Conservation (phyloP, 176 grass and related monocot species). For the Thinopyrum elongatum region DNA sequence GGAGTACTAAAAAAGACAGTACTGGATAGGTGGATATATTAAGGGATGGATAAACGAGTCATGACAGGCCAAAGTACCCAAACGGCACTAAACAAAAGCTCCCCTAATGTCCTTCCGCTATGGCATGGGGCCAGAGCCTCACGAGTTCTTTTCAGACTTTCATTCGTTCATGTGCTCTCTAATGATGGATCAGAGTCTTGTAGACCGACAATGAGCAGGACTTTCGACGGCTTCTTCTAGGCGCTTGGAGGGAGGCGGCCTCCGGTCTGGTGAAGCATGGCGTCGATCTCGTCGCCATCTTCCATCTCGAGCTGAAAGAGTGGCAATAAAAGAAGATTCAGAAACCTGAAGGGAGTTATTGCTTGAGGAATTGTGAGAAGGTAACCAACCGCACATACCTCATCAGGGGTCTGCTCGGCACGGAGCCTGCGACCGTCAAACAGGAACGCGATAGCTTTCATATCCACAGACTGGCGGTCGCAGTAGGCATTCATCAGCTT, state of each 20-base stretch:
- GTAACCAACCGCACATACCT: slow-evolving; percentile 19
- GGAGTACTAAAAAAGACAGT: not conserved
- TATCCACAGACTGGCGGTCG: slow-evolving; percentile 80
- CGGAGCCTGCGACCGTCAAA: slow-evolving; percentile 88
- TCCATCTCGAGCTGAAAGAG: slow-evolving; percentile 83
- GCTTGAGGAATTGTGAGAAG: not conserved
- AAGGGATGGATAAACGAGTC: slow-evolving; percentile 22
- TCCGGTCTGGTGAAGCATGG: slow-evolving; percentile 95
- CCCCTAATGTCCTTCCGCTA: slow-evolving; percentile 37
- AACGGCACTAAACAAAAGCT: slow-evolving; percentile 30
- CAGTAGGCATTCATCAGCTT: slow-evolving; percentile 84
- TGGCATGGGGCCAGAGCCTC: slow-evolving; percentile 34
- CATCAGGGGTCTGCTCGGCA: slow-evolving; percentile 86
- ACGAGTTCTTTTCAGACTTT: slow-evolving; percentile 26
- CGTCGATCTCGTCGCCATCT: slow-evolving; percentile 82
- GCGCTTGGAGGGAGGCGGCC: not conserved
- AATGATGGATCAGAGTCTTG: not conserved
- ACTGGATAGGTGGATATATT: not conserved
- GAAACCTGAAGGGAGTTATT: not conserved
- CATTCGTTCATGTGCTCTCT: not conserved
- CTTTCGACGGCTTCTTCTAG: slow-evolving; percentile 11
- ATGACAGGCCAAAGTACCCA: slow-evolving; percentile 26
- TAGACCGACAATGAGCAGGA: not conserved
- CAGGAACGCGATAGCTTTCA: slow-evolving; percentile 73
- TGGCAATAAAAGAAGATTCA: not conserved